Evolutionary conservation across 345 rosid species (phyloP).

Genomic region (Corymbia maculata): DNA sequence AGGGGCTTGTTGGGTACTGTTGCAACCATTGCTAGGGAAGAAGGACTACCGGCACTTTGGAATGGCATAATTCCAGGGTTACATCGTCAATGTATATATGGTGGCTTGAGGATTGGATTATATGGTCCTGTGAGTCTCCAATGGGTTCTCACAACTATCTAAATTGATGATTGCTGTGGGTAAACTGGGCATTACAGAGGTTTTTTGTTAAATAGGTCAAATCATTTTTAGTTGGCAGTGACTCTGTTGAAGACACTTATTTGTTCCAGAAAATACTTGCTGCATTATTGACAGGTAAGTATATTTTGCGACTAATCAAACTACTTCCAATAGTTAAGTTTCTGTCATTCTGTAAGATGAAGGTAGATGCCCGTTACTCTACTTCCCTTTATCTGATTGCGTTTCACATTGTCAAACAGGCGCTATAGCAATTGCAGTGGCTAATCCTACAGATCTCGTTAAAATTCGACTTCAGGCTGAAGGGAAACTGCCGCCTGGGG

Average conservation of each 20-base stretch:
- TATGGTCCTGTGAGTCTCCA: conserved; percentile 78
- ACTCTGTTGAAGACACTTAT: conserved; percentile 69
- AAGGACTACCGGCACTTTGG: conserved; percentile 81
- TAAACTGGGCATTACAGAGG: background rate
- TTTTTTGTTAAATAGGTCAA: conserved; percentile 59
- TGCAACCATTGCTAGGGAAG: conserved; percentile 81
- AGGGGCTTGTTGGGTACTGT: conserved; percentile 72
- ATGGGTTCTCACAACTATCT: background rate
- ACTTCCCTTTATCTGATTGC: background rate
- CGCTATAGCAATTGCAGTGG: conserved; percentile 79
- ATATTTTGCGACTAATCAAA: background rate
- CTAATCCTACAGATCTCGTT: conserved; percentile 95
- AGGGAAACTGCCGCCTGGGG: conserved; percentile 82
- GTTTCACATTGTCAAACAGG: conserved; percentile 38
- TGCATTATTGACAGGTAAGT: conserved; percentile 80
- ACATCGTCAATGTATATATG: conserved; percentile 87
- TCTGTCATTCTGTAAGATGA: background rate
- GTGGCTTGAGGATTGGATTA: conserved; percentile 86
- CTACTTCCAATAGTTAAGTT: background rate
- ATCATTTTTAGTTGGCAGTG: conserved; percentile 73
- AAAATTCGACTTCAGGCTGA: conserved; percentile 95
- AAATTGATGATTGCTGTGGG: background rate
- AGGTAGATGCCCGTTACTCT: background rate
- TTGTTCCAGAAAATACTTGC: conserved; percentile 79
- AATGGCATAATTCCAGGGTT: conserved; percentile 84